Percentiles rank a stretch among this genome's conserved stretches.
Conservation (phyloP, 2,329 filamentous ascomycete genomes). For the Harringtonia aguacate region DNA sequence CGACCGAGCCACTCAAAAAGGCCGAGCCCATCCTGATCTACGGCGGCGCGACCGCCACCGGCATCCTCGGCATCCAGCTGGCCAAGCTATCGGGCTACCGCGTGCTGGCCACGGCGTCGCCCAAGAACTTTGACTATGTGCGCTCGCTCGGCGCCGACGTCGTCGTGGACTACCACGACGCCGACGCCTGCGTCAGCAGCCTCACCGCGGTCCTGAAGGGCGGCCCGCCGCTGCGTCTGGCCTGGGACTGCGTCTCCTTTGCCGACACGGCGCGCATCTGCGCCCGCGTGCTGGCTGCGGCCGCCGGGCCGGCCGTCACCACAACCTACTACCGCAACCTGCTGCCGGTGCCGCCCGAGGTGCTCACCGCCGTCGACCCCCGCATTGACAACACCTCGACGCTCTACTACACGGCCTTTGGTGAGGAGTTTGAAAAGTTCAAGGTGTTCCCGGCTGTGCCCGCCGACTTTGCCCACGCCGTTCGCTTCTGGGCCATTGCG, state of each 20-base stretch:
- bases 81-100: slow-evolving; percentile 28
- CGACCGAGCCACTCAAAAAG: slow-evolving; percentile 17
- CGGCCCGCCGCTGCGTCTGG: slow-evolving; percentile 15
- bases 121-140: slow-evolving; percentile 26
- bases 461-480: slow-evolving; percentile 21
- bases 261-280: slow-evolving; percentile 18
- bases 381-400: slow-evolving; percentile 16
- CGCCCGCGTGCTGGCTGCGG: slow-evolving; percentile 13
- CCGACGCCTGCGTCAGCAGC: slow-evolving; percentile 12
- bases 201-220: slow-evolving; percentile 14
- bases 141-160: slow-evolving; percentile 31
- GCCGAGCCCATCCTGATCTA: slow-evolving; percentile 31
- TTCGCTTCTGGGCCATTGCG: slow-evolving; percentile 22
- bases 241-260: slow-evolving; percentile 25
- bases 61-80: slow-evolving; percentile 37
- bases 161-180: slow-evolving; percentile 33
- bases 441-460: slow-evolving; percentile 6
- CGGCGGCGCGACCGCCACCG: slow-evolving; percentile 42
- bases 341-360: slow-evolving; percentile 2
- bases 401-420: slow-evolving; percentile 22
- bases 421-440: slow-evolving; percentile 17
- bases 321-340: slow-evolving; percentile 7
- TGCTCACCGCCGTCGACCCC: slow-evolving; percentile 28
- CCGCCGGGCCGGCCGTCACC: neutral
- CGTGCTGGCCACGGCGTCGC: slow-evolving; percentile 28